These are phyloP conservation scores for Exserohilum rostratum DNA, from an alignment of 2,329 filamentous ascomycete species.

Conservation along the genomic window DNA sequence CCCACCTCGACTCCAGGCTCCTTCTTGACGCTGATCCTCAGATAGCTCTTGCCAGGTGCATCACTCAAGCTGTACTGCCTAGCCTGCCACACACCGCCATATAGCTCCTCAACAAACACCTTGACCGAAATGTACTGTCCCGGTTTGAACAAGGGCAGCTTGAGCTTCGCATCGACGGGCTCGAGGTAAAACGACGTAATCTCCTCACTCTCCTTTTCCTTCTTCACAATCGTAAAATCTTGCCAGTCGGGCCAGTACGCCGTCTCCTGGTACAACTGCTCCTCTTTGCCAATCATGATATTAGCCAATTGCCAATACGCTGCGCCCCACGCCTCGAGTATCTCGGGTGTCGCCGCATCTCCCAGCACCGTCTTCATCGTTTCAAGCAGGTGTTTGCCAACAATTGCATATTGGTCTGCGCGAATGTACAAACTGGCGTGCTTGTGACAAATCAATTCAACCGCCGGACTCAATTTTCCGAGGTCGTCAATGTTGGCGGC, in stretches of 20 bases:
- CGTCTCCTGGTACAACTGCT: conserved; percentile 65
- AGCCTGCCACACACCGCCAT: conserved; percentile 64
- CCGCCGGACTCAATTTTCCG: conserved; percentile 60
- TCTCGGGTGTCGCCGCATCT: conserved; percentile 66
- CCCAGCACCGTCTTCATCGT: conserved; percentile 73
- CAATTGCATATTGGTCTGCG: conserved; percentile 72
- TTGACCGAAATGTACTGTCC: conserved; percentile 75
- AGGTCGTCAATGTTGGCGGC: conserved; percentile 75
- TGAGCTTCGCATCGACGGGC: conserved; percentile 64
- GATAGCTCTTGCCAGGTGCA: conserved; percentile 64
- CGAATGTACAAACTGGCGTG: conserved; percentile 73
- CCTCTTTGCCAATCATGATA: conserved; percentile 72
- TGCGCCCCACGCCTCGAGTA: conserved; percentile 70
- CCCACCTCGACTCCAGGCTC: conserved; percentile 61
- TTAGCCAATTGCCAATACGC: conserved; percentile 77
- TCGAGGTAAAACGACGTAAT: conserved; percentile 74
- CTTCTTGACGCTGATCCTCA: conserved; percentile 74
- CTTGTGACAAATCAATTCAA: conserved; percentile 77
- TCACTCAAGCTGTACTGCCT: conserved; percentile 77
- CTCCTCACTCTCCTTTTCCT: conserved; percentile 69
- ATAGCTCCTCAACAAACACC: conserved; percentile 58
- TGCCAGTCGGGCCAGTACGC: conserved; percentile 71
- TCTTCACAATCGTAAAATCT: conserved; percentile 68
- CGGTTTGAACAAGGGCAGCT: conserved; percentile 68
- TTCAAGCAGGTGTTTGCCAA: conserved; percentile 70